A percentile compares a stretch with the other conserved stretches of the same genome.
Evolutionary conservation across 2,329 filamentous ascomycete genomes (phyloP).

Genomic region (Ophiocordyceps unilateralis): DNA sequence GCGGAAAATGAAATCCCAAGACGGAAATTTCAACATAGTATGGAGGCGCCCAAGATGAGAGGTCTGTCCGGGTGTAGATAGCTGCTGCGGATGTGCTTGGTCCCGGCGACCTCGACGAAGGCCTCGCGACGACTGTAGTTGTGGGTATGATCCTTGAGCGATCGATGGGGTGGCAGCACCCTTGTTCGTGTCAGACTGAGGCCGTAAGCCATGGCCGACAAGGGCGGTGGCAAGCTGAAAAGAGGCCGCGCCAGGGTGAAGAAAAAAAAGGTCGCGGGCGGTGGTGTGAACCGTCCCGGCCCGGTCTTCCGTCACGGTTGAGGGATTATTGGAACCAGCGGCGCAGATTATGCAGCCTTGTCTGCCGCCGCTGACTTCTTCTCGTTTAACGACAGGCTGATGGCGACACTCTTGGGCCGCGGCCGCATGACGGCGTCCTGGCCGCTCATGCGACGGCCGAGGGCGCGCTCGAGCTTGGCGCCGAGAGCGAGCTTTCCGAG

Average conservation of each 20-base stretch:
- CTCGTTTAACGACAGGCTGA: conserved; percentile 10
- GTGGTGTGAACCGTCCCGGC: too few relatives aligned
- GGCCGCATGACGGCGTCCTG: conserved; percentile 78
- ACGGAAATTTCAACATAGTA: not conserved
- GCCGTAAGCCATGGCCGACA: not conserved
- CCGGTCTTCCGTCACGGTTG: too few relatives aligned
- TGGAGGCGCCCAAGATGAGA: not conserved
- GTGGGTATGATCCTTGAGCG: not conserved
- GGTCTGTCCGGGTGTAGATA: not conserved
- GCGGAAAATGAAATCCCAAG: not conserved
- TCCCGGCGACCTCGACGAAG: too few relatives aligned
- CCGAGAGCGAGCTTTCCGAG: conserved; percentile 76
- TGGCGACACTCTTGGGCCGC: conserved; percentile 17
- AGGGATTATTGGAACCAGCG: not conserved
- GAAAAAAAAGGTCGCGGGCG: not conserved
- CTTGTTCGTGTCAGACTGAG: not conserved
- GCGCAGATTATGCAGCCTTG: conserved; percentile 9
- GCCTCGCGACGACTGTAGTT: too few relatives aligned
- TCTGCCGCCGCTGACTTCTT: conserved; percentile 21
- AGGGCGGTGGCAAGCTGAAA: not conserved
- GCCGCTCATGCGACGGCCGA: conserved; percentile 69
- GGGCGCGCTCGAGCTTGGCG: conserved; percentile 76
- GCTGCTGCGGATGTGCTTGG: not conserved
- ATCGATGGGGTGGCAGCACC: not conserved
- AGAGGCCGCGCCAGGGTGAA: not conserved